Evolutionary conservation across 1,284 basidiomycete genomes (phyloP), one percentile per base, ranked within the genome.

Genomic region (Coniferiporia weirii): DNA sequence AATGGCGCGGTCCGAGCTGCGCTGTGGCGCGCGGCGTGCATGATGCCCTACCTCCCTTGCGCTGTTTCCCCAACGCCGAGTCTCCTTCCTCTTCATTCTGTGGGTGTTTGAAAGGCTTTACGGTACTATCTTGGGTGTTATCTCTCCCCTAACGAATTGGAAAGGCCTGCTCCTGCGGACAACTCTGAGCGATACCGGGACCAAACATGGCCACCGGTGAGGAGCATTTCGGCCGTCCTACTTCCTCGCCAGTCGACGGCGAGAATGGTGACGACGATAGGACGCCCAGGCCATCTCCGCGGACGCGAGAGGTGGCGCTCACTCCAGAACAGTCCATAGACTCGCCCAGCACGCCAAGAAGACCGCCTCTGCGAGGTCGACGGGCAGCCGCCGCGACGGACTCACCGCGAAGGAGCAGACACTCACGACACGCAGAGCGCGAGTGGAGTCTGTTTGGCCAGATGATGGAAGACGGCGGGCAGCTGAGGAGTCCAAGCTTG

Each of bases 381-480:
- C 54, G 54, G 40, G 40, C 22, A 19, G 17, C 44, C 20, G 45
- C 59, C 35, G 48, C 52, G 1, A 15, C 20, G 7, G 51, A 56
- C 38, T 40, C 44, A 17, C 40, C 53, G 34, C 40, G 38, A 34
- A 47, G 53, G n/a, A 34, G 40, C 40, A 56, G 40, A 22, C 45
- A 10, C 20, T 9, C 54, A 17, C 59, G 59, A 38, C 32, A 38
- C 32, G 47, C 40, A 35, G 59, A 70, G 5, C 72, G 65, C 5
- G 76, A 82, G 71, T 91, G 89, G 89, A 75, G 83, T 0, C 72
- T 90, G 4, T 91, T 91, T 65, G 80, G 78, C 3, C 83, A 89
- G 66, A 69, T 87, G 38, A 87, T 90, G 83, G 79, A 85, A 66
- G 80, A 83, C 62, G 84, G 84, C 51, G 79, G 77, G 1, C 76